Conservation (phyloP, 1,284 basidiomycete species). For the Peniophora sp. region DNA sequence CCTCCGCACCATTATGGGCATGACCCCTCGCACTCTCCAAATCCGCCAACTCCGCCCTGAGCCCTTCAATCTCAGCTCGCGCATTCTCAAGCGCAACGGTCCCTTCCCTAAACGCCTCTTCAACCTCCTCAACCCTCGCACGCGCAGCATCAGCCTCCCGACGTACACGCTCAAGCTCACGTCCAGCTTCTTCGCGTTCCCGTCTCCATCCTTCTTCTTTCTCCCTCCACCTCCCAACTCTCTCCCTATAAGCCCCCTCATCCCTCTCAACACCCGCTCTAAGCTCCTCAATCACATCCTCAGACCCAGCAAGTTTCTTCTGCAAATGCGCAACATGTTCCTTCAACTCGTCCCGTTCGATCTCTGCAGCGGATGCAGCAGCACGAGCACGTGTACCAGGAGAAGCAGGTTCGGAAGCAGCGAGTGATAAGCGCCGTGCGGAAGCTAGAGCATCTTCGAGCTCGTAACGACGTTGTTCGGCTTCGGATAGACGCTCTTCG, state of each 20-base stretch:
- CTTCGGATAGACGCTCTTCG: slow-evolving; percentile 74
- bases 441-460: slow-evolving; percentile 61
- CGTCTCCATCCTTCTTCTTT: slow-evolving; percentile 66
- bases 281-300: slow-evolving; percentile 82
- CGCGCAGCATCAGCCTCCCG: slow-evolving; percentile 60
- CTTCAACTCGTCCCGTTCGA: slow-evolving; percentile 87
- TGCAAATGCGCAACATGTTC: slow-evolving; percentile 86
- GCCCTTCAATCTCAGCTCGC: slow-evolving; percentile 82
- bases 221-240: slow-evolving; percentile 67
- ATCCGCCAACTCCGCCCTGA: slow-evolving; percentile 68
- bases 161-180: slow-evolving; percentile 54
- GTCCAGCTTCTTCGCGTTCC: slow-evolving; percentile 56
- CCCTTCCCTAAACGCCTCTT: slow-evolving; percentile 84
- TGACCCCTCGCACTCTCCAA: slow-evolving; percentile 31
- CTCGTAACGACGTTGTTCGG: slow-evolving; percentile 71
- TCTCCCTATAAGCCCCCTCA: slow-evolving; percentile 55
- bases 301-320: slow-evolving; percentile 65
- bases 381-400: slow-evolving; percentile 30
- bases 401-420: slow-evolving; percentile 29
- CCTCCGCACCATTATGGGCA: not conserved
- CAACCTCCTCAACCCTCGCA: slow-evolving; percentile 70
- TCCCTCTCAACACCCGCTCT: slow-evolving; percentile 69
- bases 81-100: slow-evolving; percentile 86
- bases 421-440: slow-evolving; percentile 51
- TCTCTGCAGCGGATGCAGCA: slow-evolving; percentile 63